phyloP scores from a whole-genome alignment of 78 protist species.

The Bigelowiella natans region DNA sequence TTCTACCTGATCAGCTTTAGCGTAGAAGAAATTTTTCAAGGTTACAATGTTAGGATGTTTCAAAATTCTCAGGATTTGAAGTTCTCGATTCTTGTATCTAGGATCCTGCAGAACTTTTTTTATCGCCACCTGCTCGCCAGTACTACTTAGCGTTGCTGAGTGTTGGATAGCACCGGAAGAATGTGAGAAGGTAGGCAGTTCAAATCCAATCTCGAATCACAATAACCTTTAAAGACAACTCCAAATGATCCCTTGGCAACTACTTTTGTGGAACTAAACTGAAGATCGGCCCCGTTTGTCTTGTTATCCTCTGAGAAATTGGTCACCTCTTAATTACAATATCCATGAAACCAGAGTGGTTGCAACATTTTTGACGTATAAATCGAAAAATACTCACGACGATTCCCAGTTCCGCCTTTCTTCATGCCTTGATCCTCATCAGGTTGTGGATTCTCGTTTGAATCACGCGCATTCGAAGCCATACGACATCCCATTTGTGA shows the following conservation, averaged over 20 bases:
- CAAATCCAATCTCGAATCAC: not conserved
- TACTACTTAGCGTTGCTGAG: not conserved
- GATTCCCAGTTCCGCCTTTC: not conserved
- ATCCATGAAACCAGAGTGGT: too few species aligned
- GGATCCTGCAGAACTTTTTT: conserved; percentile 95
- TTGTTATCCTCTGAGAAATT: too few species aligned
- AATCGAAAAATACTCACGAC: too few species aligned
- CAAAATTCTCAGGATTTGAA: conserved; percentile 86
- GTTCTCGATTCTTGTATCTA: conserved; percentile 96
- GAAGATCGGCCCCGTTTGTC: not conserved
- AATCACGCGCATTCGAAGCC: not conserved
- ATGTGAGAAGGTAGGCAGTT: not conserved
- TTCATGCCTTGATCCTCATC: not conserved
- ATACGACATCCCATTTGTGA: not conserved
- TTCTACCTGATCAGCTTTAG: conserved; percentile 60
- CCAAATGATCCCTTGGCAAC: not conserved
- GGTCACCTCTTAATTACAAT: too few species aligned
- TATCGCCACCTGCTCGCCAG: conserved; percentile 87
- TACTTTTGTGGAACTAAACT: not conserved
- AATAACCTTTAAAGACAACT: not conserved
- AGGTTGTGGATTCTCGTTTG: not conserved
- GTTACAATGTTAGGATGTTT: conserved; percentile 81
- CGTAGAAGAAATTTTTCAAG: conserved; percentile 71
- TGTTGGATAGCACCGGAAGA: not conserved
- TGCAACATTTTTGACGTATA: too few species aligned